Conservation (phyloP, 257 asterid genomes). For the Linderniella brevidens region DNA sequence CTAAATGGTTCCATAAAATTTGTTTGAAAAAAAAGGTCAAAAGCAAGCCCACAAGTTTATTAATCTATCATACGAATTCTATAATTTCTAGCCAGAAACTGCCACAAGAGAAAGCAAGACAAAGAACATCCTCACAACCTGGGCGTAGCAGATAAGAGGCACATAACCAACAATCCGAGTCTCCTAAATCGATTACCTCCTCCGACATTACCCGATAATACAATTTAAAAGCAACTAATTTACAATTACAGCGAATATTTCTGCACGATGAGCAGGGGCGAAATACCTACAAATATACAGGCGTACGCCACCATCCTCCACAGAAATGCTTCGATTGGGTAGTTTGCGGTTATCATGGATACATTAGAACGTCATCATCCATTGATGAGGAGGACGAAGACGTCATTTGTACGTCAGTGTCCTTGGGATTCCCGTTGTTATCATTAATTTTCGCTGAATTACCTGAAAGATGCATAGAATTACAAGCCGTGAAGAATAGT, state of each 20-base stretch:
- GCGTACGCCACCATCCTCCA: conserved; percentile 34
- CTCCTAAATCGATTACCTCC: conserved; percentile 10
- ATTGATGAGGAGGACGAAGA: neutral
- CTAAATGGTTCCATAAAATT: no score
- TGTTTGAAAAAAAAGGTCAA: no score
- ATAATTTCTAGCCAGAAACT: conserved; percentile 25
- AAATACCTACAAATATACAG: conserved; percentile 68
- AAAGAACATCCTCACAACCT: conserved; percentile 40
- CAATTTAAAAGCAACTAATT: conserved; percentile 40
- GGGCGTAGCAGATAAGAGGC: conserved; percentile 47
- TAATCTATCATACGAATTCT: no score
- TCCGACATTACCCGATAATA: conserved; percentile 8
- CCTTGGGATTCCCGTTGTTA: no score
- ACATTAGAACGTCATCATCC: conserved; percentile 39
- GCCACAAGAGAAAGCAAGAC: conserved; percentile 84
- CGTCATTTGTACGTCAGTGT: no score
- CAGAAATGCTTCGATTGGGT: conserved; percentile 7
- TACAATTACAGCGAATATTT: conserved; percentile 17
- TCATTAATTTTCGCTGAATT: no score
- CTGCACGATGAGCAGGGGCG: conserved; percentile 21
- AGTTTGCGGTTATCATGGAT: conserved; percentile 25
- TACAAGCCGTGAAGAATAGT: no score
- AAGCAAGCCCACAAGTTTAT: no score
- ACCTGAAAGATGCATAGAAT: no score
- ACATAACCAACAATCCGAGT: conserved; percentile 15